Evolutionary conservation across 2,329 filamentous ascomycete genomes (phyloP), one percentile per base, ranked within the genome.

Genomic region (Rosellinia necatrix): DNA sequence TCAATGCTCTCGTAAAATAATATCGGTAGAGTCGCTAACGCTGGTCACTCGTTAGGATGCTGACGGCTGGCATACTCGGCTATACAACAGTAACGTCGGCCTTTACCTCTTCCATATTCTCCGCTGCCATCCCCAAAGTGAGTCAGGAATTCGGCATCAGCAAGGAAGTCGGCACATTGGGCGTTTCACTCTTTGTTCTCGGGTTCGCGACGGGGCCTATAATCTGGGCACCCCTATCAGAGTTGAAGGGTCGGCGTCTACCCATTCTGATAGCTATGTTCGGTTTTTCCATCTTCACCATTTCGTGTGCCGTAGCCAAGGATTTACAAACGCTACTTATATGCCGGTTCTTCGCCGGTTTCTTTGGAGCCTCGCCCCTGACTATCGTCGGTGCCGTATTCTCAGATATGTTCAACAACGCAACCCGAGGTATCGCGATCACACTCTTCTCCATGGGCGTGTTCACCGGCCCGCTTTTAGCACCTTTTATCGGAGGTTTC

Each of bases 81-180:
- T 92, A 86, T 66, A 90, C 88, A 12, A 91, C 89, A 15, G 77
- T 92, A 65, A 83, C 83, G 2, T 77, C 88, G 0, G 82, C 89
- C 4, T 92, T 92, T 67, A 84, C 87, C 0, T 88, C 85, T n/a
- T 87, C 83, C 72, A 85, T 92, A 67, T 92, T 90, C 75, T 90
- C 87, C 1, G 76, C 85, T 21, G 87, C 87, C 5, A 90, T 85
- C 1, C 62, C 64, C 6, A 68, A 76, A 15, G 78, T 92, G 9
- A 81, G 84, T 3, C 53, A 57, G 2, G 71, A 85, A 64, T 92
- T 85, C 64, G 63, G 77, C 58, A 87, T 91, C 27, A 81, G 81
- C 13, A 68, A 71, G 4, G 83, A 88, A 65, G 84, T 90, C 38
- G 82, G 84, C 42, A 69, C 87, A 3, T 74, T 91, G 9, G 86